Evolutionary conservation across 495 filamentous ascomycete species (phyloP).

Genomic region (Hypoxylon crocopeplum): DNA sequence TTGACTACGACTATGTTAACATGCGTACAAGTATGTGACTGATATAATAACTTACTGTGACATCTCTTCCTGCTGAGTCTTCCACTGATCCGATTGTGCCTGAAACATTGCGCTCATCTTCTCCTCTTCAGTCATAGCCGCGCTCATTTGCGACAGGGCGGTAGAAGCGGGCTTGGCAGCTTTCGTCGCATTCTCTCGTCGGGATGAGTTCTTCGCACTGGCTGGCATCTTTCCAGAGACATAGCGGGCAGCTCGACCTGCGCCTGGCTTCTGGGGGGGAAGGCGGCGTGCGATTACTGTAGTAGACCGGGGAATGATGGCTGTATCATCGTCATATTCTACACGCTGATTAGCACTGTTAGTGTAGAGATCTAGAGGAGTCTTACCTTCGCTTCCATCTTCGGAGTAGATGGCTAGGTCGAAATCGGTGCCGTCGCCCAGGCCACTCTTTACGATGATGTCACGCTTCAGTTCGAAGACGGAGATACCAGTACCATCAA

Average conservation of each 20-base stretch:
- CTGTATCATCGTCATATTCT: slow-evolving; percentile 98
- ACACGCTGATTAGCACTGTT: slow-evolving; percentile 34
- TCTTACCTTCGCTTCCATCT: slow-evolving; percentile 87
- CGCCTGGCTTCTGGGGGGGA: slow-evolving; percentile 79
- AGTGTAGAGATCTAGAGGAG: not conserved
- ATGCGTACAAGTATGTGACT: slow-evolving; percentile 13
- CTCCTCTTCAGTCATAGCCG: slow-evolving; percentile 85
- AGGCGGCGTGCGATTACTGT: slow-evolving; percentile 89
- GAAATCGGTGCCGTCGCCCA: slow-evolving; percentile 96
- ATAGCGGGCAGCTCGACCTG: slow-evolving; percentile 91
- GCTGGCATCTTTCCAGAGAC: slow-evolving; percentile 96
- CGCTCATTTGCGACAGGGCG: slow-evolving; percentile 66
- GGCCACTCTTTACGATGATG: slow-evolving; percentile 90
- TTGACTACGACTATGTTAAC: slow-evolving; percentile 56
- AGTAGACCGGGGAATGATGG: slow-evolving; percentile 91
- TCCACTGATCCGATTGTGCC: slow-evolving; percentile 84
- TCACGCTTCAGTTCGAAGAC: slow-evolving; percentile 98
- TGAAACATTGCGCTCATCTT: slow-evolving; percentile 88
- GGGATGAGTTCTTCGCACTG: slow-evolving; percentile 80
- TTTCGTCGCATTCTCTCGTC: slow-evolving; percentile 66
- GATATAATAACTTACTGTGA: slow-evolving; percentile 72
- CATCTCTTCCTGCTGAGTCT: slow-evolving; percentile 88
- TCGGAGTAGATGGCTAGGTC: slow-evolving; percentile 92
- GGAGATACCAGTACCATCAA: slow-evolving; percentile 97
- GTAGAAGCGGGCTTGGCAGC: slow-evolving; percentile 63